Evolutionary conservation across 2,329 filamentous ascomycete genomes (phyloP).

Genomic region (Blumeria graminis): DNA sequence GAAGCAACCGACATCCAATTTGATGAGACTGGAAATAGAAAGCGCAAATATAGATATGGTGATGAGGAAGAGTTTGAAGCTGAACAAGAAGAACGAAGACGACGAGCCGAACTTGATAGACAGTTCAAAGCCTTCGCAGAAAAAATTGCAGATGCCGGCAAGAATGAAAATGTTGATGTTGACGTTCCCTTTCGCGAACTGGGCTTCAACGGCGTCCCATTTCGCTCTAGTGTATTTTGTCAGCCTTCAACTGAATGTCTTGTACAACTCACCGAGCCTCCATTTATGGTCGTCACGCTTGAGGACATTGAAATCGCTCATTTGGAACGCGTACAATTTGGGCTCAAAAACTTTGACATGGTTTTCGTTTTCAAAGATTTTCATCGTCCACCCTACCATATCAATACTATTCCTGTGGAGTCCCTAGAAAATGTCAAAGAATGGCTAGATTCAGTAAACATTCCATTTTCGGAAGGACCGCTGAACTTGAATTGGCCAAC

Average conservation of each 20-base stretch:
- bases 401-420: slow-evolving; percentile 96
- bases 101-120: slow-evolving; percentile 76
- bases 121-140: slow-evolving; percentile 92
- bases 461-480: slow-evolving; percentile 80
- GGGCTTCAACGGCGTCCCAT: slow-evolving; percentile 88
- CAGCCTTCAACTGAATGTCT: slow-evolving; percentile 93
- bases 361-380: slow-evolving; percentile 98
- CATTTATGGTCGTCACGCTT: slow-evolving; percentile 85
- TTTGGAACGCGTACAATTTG: slow-evolving; percentile 86
- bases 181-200: slow-evolving; percentile 94
- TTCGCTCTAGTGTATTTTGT: slow-evolving; percentile 83
- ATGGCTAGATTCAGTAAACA: slow-evolving; percentile 88
- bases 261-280: slow-evolving; percentile 88
- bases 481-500: slow-evolving; percentile 97
- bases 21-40: slow-evolving; percentile 92
- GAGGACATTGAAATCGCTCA: slow-evolving; percentile 94
- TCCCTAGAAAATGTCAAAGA: slow-evolving; percentile 89
- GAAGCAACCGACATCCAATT: slow-evolving; percentile 98
- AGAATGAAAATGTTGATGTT: slow-evolving; percentile 73
- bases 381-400: slow-evolving; percentile 64
- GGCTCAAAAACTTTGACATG: slow-evolving; percentile 95
- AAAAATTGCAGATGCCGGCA: slow-evolving; percentile 89
- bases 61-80: slow-evolving; percentile 98
- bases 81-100: slow-evolving; percentile 84
- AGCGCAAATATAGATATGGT: slow-evolving; percentile 90